These are phyloP conservation scores for Abrus pulchellus DNA, from an alignment of 306 rosid genomes.

Conservation along the genomic window DNA sequence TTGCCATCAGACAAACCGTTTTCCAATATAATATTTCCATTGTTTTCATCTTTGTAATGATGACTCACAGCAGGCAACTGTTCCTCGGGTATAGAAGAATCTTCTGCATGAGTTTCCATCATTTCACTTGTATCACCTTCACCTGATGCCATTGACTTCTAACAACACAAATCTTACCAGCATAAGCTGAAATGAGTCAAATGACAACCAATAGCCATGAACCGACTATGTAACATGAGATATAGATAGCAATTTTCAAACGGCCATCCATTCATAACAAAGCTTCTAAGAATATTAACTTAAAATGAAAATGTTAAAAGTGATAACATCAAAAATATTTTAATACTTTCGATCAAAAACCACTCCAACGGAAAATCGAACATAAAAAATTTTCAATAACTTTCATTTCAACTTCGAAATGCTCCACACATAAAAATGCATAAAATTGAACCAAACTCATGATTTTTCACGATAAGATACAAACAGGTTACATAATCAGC, in stretches of 20 bases:
- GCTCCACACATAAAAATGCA: constrained; percentile 27
- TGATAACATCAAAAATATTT: not conserved
- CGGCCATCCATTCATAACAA: constrained; percentile 17
- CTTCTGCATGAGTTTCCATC: constrained; percentile 55
- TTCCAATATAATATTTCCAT: constrained; percentile 52
- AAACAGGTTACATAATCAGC: constrained; percentile 1
- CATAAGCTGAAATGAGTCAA: constrained; percentile 48
- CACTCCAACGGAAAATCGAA: constrained; percentile 30
- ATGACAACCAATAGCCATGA: constrained; percentile 35
- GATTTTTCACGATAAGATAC: constrained; percentile 12
- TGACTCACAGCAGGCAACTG: constrained; percentile 44
- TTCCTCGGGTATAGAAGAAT: constrained; percentile 48
- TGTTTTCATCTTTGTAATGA: constrained; percentile 44
- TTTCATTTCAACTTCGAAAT: constrained; percentile 37
- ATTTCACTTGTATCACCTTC: constrained; percentile 54
- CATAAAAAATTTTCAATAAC: constrained; percentile 10
- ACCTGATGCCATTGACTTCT: constrained; percentile 56
- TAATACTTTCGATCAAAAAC: not conserved
- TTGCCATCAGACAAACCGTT: constrained; percentile 57
- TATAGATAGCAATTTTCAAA: not conserved
- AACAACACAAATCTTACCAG: constrained; percentile 38
- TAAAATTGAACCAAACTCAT: not conserved
- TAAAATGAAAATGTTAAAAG: not conserved
- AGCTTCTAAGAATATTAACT: not conserved
- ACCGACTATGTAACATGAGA: not conserved